A percentile compares a stretch with the other conserved stretches of the same genome.
These are phyloP conservation scores for Xylaria sp. DNA, from an alignment of 2,329 filamentous ascomycete species.

Conservation along the genomic window DNA sequence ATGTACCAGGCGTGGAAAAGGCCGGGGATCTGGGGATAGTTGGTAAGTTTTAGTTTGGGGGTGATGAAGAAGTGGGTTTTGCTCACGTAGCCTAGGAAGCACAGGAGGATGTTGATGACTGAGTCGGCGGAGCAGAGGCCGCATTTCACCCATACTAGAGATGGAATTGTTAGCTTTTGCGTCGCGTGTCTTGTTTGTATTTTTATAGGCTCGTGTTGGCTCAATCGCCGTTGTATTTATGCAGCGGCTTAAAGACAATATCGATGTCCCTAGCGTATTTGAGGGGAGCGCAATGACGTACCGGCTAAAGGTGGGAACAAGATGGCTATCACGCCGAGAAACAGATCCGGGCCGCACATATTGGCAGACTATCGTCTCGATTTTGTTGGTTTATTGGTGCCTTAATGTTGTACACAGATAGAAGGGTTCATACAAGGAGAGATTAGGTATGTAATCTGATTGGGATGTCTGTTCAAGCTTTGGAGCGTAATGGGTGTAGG, in stretches of 20 bases:
- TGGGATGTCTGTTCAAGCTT: slow-evolving; percentile 3
- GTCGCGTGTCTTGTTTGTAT: not conserved
- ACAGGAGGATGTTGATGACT: slow-evolving; percentile 94
- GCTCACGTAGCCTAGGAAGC: slow-evolving; percentile 73
- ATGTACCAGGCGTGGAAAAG: slow-evolving; percentile 98
- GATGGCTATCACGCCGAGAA: slow-evolving; percentile 71
- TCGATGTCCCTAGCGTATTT: not conserved
- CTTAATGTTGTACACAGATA: not conserved
- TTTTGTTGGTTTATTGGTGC: not conserved
- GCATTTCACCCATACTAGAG: slow-evolving; percentile 91
- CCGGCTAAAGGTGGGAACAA: slow-evolving; percentile 73
- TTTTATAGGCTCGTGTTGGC: not conserved
- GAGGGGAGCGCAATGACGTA: slow-evolving; percentile 53
- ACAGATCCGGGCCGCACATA: slow-evolving; percentile 71
- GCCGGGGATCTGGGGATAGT: slow-evolving; percentile 72
- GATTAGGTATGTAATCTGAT: slow-evolving; percentile 1
- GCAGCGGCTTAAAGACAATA: not conserved
- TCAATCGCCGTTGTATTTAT: not conserved
- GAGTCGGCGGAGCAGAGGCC: slow-evolving; percentile 93
- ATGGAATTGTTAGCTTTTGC: slow-evolving; percentile 46
- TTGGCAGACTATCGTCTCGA: slow-evolving; percentile 8
- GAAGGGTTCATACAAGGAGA: not conserved
- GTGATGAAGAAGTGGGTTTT: not conserved
- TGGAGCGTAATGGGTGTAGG: not conserved
- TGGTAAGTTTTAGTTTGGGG: not conserved